Percentiles rank a stretch among this genome's conserved stretches.
Conservation (phyloP, 2,329 filamentous ascomycete genomes). For the Venturia aucupariae region DNA sequence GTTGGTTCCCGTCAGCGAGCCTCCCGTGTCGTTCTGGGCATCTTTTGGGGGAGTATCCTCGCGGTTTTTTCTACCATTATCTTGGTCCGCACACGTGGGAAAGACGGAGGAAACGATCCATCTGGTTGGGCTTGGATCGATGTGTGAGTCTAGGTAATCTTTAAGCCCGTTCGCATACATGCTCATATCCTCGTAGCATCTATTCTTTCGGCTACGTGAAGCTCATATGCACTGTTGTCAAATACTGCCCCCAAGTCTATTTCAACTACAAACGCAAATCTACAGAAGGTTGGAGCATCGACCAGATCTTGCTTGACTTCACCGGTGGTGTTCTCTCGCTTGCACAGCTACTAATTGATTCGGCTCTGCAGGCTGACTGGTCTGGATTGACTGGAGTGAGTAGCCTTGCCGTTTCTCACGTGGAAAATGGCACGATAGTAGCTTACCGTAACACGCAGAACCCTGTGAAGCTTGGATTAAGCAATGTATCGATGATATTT, state of each 20-base stretch:
- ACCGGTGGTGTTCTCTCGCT: slow-evolving; percentile 73
- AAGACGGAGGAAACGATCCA: slow-evolving; percentile 37
- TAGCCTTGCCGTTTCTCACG: not conserved
- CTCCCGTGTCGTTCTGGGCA: slow-evolving; percentile 54
- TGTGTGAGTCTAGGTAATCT: slow-evolving; percentile 33
- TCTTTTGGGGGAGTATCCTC: slow-evolving; percentile 59
- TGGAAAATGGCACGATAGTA: not conserved
- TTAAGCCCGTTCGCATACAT: slow-evolving; percentile 33
- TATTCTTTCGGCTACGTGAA: slow-evolving; percentile 80
- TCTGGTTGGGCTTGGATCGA: slow-evolving; percentile 55
- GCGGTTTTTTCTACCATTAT: slow-evolving; percentile 38
- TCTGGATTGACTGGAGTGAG: slow-evolving; percentile 68
- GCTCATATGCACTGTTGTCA: slow-evolving; percentile 76
- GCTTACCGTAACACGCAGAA: slow-evolving; percentile 39
- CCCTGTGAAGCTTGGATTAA: slow-evolving; percentile 78
- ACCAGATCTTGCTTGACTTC: slow-evolving; percentile 75
- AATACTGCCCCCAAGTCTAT: slow-evolving; percentile 82
- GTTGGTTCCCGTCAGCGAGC: slow-evolving; percentile 45
- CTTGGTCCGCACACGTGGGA: slow-evolving; percentile 35
- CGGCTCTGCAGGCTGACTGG: slow-evolving; percentile 78
- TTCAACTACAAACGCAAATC: slow-evolving; percentile 78
- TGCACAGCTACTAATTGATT: slow-evolving; percentile 74
- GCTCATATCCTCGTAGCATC: slow-evolving; percentile 29
- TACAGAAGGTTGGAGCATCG: slow-evolving; percentile 81
- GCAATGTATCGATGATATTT: slow-evolving; percentile 78